Base-by-base conservation (phyloP, 805 yeast species). In the Millerozyma acaciae region DNA sequence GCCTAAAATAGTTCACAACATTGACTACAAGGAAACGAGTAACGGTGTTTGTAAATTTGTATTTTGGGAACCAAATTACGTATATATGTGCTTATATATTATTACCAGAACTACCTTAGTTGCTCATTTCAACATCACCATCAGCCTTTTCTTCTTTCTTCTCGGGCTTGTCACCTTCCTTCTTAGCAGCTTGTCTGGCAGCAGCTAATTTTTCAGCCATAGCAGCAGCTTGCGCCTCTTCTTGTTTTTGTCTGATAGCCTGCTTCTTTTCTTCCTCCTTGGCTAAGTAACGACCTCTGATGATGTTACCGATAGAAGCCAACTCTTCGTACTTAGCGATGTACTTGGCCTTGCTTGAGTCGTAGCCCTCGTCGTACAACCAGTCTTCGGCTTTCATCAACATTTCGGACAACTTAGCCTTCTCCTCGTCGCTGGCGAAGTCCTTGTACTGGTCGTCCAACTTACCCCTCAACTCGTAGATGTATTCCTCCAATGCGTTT, bases 401-500 rank as follows among this genome's bases (percentile, higher is more conserved):
- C 74, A 83, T 74, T 40, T 68, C 84, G 31, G 75, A 62, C 55
- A 93, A 74, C 57, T 76, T 84, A 45, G 68, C 70, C 78, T 90
- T 90, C 76, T 93, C 98, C 54, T 79, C 87, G 40, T 83, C 94
- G 47, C 84, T 75, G 38, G 97, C 96, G 60, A 89, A 93, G 51
- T 73, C 80, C 48, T 84, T 75, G 62, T 90, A 90, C 52, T 80
- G 80, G 37, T 88, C 98, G 40, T 89, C 97, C 56, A 93, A 75
- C 73, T 93, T 93, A 62, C 95, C 95, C 72, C 98, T 84, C 67
- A 90, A 79, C 54, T 87, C 95, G 70, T 93, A 93, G 56, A 93
- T 93, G 76, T 93, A 93, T 75, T 93, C 99, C 75, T 93, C 98
- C 43, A 93, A 75, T 46, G 96, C 93, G 65, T 93, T 93, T 83